Evolutionary conservation across 2,329 filamentous ascomycete species (phyloP), one percentile per base, ranked within the genome.

Genomic region (Aspergillus sp.): DNA sequence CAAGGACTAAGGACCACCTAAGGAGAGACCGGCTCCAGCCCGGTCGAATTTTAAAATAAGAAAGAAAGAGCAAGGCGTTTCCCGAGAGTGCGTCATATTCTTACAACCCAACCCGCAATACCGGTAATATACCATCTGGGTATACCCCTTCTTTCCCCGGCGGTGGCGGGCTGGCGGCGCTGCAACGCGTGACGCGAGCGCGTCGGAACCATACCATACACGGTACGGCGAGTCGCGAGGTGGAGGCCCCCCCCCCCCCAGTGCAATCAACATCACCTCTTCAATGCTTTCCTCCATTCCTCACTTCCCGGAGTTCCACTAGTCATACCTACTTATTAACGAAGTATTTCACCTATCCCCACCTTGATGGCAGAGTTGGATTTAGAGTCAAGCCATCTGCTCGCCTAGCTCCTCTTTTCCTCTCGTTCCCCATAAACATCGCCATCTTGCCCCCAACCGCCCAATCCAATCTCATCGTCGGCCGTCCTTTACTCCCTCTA

Each of bases 171-270:
- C 26, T 29, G 26, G 26, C 26, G 26, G 26, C 6, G 26, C 26
- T 29, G 26, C 26, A 60, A 72, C 71, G 70, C 70, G 71, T 56
- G 66, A 70, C 67, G 67, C 66, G 68, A 57, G 51, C 57, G 61
- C 60, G 60, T 57, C 10, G n/a, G 62, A 64, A 73, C 71, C 62
- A 70, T 73, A 73, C 69, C 54, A 64, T 61, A 71, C 67, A 36
- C 7, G 59, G 59, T 42, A 36, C 32, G 32, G 32, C 11, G 11
- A 36, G 32, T 11, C 36, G 36, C 36, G 36, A 16, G 36, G 16
- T 47, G 18, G 18, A 47, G 22, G 22, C 45, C 57, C 32, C 36
- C 32, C 20, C 32, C 20, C 50, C n/a, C 53, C 39, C 32, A 55
- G 54, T 55, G 58, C 60, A 39, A 32, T 50, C 50, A 61, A 58